Evolutionary conservation across 202 grass and related monocot genomes (phyloP).

Genomic region (Brachypodium distachyon): DNA sequence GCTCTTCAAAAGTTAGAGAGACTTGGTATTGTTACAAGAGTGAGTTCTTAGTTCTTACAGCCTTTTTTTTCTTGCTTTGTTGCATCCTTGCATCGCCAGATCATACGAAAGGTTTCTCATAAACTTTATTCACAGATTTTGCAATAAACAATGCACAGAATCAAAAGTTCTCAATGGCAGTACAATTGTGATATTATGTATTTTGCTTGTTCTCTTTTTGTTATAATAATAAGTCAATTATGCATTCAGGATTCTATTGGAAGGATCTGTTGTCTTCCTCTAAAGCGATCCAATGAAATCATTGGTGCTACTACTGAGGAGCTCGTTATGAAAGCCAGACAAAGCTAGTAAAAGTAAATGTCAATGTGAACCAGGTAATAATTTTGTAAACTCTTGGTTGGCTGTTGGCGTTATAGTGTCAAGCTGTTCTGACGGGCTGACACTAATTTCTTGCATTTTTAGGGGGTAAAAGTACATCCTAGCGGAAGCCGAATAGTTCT

Average conservation of each 20-base stretch:
- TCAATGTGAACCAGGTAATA: slow-evolving; percentile 29
- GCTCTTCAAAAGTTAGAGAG: slow-evolving; percentile 88
- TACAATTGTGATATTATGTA: neutral
- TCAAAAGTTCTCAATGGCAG: neutral
- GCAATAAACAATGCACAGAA: neutral
- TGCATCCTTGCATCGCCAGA: neutral
- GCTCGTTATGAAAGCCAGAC: slow-evolving; percentile 63
- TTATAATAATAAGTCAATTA: neutral
- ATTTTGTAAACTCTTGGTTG: neutral
- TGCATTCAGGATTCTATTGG: slow-evolving; percentile 78
- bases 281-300: slow-evolving; percentile 80
- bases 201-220: neutral
- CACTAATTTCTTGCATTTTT: neutral
- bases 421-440: neutral
- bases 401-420: neutral
- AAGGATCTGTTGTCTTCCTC: slow-evolving; percentile 70
- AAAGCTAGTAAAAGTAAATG: slow-evolving; percentile 25
- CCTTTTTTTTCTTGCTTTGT: slow-evolving; percentile 6
- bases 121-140: neutral
- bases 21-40: slow-evolving; percentile 85
- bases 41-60: slow-evolving; percentile 43
- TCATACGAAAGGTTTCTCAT: neutral
- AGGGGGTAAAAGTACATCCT: slow-evolving; percentile 14
- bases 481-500: slow-evolving; percentile 9
- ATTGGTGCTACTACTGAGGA: slow-evolving; percentile 89